These are phyloP conservation scores for Cylindricascospora bacillispora DNA, from an alignment of 1,139 yeast genomes.

Conservation along the genomic window DNA sequence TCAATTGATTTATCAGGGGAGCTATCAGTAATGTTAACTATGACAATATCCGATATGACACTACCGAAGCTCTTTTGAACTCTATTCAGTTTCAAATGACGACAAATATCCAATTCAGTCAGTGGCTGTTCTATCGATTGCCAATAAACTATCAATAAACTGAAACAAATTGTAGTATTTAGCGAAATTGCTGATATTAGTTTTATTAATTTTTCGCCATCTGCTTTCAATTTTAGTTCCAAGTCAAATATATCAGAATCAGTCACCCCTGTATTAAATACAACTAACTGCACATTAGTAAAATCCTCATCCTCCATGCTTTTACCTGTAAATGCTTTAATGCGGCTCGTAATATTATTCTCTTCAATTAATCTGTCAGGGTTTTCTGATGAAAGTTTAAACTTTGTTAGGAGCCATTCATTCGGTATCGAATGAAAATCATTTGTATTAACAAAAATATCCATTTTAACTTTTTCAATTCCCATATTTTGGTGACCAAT, in stretches of 20 bases:
- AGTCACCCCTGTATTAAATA: constrained; percentile 30
- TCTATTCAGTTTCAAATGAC: constrained; percentile 16
- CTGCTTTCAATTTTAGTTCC: constrained; percentile 24
- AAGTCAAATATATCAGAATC: constrained; percentile 23
- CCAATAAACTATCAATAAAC: constrained; percentile 28
- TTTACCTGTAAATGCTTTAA: constrained; percentile 1
- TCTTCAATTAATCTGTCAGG: constrained; percentile 1
- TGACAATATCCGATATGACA: constrained; percentile 15
- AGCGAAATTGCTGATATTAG: constrained; percentile 25
- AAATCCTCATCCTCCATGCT: constrained; percentile 5
- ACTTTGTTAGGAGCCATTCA: constrained; percentile 20
- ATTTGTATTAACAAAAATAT: constrained; percentile 15
- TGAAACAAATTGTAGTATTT: constrained; percentile 25
- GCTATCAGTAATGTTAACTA: constrained; percentile 17
- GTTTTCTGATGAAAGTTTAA: constrained; percentile 3
- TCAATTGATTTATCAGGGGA: constrained; percentile 17
- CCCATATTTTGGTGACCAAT: no score
- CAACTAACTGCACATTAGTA: constrained; percentile 22
- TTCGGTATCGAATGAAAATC: constrained; percentile 18
- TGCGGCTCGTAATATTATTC: constrained; percentile 5
- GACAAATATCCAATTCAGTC: constrained; percentile 10
- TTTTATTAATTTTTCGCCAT: constrained; percentile 25
- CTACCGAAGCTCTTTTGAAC: constrained; percentile 18
- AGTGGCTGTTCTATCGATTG: constrained; percentile 25
- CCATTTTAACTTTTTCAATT: no score